Base-by-base conservation (phyloP, 371 early-diverging fungal genomes). In the Coemansia linderi region DNA sequence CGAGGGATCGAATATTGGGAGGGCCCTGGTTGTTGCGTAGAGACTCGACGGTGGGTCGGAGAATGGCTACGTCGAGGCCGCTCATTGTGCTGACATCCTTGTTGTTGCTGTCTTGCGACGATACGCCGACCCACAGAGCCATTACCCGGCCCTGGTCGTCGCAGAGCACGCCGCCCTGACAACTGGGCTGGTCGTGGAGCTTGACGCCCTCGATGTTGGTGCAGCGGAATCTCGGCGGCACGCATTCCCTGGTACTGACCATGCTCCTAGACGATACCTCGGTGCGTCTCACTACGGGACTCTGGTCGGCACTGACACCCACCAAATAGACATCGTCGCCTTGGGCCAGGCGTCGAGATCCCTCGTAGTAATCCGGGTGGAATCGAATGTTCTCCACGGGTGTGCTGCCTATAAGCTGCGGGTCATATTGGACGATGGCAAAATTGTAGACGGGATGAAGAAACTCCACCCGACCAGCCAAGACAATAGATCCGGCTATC, bases 131-230 rank as follows among this genome's bases (percentile, higher is more conserved):
- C 97, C 97, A 96, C 39, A 96, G 73, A 3, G 90, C 95, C 63
- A 89, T 89, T 0, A 94, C 93, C 29, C 81, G 81, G 0, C 90
- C 95, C 15, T 88, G 78, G 13, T 84, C 68, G 69, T 93, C 92
- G 1, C 91, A 90, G 41, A 96, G 81, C 9, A 95, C 85, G 60
- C 97, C 97, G 15, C 92, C 91, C 9, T 90, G 89, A 65, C 69
- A 90, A 85, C 12, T 90, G 89, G 46, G 94, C 73, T 12, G 95
- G 93, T 46, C 94, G 91, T 96, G 93, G 12, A 95, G 74, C 8
- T 92, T 93, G 62, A 95, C 88, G 8, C 92, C 93, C 69, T 96
- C 93, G 83, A 89, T 71, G 68, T 92, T 92, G 70, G 89, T 87
- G 40, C 69, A 81, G 60, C 92, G 84, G 85, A 93, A 95, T 4